Conservation (phyloP, 2,329 filamentous ascomycete species). For the Zymoseptoria crescenta region DNA sequence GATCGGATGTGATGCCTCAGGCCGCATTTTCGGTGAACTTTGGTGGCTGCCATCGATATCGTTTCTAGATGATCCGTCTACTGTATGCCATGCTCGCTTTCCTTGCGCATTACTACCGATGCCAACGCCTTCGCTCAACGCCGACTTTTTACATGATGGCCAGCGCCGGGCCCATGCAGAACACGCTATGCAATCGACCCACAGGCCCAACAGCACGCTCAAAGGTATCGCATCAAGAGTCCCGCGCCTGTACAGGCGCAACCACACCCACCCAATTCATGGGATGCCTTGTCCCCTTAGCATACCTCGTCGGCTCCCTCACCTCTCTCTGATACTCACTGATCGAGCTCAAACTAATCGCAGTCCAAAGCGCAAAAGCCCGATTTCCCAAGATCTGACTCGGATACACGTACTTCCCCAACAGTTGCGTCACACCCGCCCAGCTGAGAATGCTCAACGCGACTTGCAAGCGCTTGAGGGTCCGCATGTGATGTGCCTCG, state of each 20-base stretch:
- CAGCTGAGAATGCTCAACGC: constrained; percentile 6
- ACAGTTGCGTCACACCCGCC: constrained; percentile 1
- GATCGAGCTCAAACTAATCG: constrained; percentile 9
- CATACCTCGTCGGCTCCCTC: constrained; percentile 8
- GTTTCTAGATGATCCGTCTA: too few species aligned
- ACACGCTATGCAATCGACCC: neutral
- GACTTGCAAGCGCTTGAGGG: constrained; percentile 9
- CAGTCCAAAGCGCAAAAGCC: constrained; percentile 12
- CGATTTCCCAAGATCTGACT: constrained; percentile 7
- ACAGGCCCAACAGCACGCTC: neutral
- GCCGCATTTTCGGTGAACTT: neutral
- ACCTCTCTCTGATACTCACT: constrained; percentile 3
- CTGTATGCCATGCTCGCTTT: neutral
- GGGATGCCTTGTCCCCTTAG: constrained; percentile 11
- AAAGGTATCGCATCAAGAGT: neutral
- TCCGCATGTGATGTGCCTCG: constrained; percentile 12
- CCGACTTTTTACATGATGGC: neutral
- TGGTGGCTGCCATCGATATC: too few species aligned
- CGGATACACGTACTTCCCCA: constrained; percentile 8
- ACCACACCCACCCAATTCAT: constrained; percentile 7
- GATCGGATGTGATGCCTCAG: neutral
- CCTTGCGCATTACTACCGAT: neutral
- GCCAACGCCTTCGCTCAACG: neutral
- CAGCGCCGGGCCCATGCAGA: neutral
- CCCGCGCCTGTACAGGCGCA: neutral